Percentiles rank a stretch among this genome's conserved stretches.
Conservation (phyloP, 139 green algal genomes). For the Picochlorum sp. region DNA sequence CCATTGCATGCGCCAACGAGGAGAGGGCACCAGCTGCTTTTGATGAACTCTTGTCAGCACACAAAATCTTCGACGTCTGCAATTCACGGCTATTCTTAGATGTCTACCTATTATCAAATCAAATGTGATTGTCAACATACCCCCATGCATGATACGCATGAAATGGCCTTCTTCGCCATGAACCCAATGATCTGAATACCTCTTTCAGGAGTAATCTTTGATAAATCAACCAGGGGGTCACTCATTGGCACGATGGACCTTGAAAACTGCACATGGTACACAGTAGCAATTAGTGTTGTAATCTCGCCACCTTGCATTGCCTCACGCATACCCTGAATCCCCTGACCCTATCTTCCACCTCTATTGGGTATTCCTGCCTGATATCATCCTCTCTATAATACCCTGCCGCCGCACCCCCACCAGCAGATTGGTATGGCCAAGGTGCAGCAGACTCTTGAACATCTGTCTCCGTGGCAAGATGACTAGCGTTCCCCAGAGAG, state of each 20-base stretch:
- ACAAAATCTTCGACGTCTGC: conserved; percentile 4
- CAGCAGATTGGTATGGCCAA: not conserved
- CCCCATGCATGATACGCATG: not conserved
- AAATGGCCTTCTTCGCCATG: not conserved
- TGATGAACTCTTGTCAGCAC: conserved; percentile 17
- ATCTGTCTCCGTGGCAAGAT: not conserved
- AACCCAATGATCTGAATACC: not conserved
- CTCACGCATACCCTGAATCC: not conserved
- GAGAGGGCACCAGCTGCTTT: conserved; percentile 1
- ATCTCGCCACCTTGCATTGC: too few relatives aligned
- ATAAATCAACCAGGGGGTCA: not conserved
- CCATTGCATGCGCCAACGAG: conserved; percentile 14
- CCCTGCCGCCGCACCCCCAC: not conserved
- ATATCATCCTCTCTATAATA: not conserved
- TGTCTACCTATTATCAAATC: not conserved
- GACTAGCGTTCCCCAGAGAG: not conserved
- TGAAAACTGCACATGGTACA: conserved; percentile 20
- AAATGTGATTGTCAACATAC: not conserved
- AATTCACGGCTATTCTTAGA: not conserved
- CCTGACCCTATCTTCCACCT: not conserved
- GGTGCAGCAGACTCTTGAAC: not conserved
- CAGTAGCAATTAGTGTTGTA: not conserved
- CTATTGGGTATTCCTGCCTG: not conserved
- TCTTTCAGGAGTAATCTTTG: not conserved
- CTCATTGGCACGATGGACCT: conserved; percentile 10